These are phyloP conservation scores for Penicillium coprophilum DNA, from an alignment of 495 filamentous ascomycete genomes.

Conservation along the genomic window DNA sequence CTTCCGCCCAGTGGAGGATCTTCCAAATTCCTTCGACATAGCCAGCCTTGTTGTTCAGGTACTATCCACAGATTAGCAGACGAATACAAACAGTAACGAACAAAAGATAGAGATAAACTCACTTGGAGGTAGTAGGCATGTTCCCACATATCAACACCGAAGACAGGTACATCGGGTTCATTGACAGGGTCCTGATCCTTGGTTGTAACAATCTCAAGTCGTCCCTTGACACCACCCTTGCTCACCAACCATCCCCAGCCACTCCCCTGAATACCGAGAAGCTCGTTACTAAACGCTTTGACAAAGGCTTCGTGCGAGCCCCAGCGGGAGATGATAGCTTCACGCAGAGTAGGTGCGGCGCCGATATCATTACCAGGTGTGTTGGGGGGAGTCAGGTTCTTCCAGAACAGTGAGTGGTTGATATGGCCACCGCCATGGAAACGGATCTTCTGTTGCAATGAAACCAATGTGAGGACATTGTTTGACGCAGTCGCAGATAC, in stretches of 20 bases:
- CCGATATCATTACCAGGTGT: conserved; percentile 65
- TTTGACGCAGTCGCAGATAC: conserved; percentile 41
- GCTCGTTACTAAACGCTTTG: conserved; percentile 63
- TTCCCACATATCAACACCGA: conserved; percentile 98
- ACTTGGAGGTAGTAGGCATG: conserved; percentile 68
- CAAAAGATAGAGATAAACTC: conserved; percentile 19
- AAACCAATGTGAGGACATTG: conserved; percentile 61
- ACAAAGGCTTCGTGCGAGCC: conserved; percentile 68
- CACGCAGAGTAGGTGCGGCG: conserved; percentile 48
- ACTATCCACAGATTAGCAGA: conserved; percentile 53
- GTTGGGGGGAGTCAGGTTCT: conserved; percentile 72
- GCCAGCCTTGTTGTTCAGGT: conserved; percentile 93
- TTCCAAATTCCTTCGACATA: conserved; percentile 95
- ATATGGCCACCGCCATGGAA: conserved; percentile 95
- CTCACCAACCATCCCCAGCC: conserved; percentile 95
- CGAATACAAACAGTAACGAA: neutral
- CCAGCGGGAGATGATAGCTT: conserved; percentile 69
- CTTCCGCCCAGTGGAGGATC: conserved; percentile 92
- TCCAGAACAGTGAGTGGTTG: conserved; percentile 93
- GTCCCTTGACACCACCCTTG: conserved; percentile 59
- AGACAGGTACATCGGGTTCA: conserved; percentile 68
- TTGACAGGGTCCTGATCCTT: conserved; percentile 90
- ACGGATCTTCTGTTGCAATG: conserved; percentile 80
- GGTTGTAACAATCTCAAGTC: conserved; percentile 69
- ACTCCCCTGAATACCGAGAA: conserved; percentile 85